phyloP scores from a whole-genome alignment of 495 filamentous ascomycete genomes.

The Penicillium dipodomyicola region DNA sequence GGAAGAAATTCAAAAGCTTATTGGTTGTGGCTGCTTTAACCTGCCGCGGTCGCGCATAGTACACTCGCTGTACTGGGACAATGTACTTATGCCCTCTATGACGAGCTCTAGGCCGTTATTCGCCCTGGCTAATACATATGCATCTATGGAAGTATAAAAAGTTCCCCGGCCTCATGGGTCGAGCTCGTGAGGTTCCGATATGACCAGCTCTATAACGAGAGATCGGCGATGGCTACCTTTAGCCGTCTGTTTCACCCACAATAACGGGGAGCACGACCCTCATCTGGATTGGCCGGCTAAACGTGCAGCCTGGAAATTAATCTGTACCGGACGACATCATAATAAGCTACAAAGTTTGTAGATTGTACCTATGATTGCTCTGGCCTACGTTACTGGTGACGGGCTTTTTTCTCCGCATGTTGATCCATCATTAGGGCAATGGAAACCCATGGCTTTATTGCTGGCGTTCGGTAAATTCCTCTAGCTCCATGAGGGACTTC shows the following conservation, averaged over 20 bases:
- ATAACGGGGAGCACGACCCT: background rate
- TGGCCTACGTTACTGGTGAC: too few species aligned
- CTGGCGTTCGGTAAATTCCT: too few species aligned
- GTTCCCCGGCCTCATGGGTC: background rate
- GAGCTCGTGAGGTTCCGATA: background rate
- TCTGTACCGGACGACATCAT: background rate
- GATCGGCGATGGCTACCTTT: too few species aligned
- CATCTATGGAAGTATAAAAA: background rate
- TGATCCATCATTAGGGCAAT: background rate
- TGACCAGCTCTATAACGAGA: background rate
- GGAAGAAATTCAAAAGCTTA: background rate
- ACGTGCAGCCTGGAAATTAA: background rate
- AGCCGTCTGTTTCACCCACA: background rate
- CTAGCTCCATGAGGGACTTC: too few species aligned
- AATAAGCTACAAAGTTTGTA: background rate
- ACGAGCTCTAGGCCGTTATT: too few species aligned
- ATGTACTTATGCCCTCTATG: too few species aligned
- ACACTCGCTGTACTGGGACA: too few species aligned
- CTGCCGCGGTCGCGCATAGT: too few species aligned
- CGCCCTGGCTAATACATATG: background rate
- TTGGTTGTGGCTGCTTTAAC: background rate
- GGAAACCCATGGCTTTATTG: too few species aligned
- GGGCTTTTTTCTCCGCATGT: too few species aligned
- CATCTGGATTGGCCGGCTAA: background rate
- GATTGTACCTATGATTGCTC: background rate